Evolutionary conservation across 495 filamentous ascomycete genomes (phyloP).

Genomic region (Xanthoparmelia taractica): DNA sequence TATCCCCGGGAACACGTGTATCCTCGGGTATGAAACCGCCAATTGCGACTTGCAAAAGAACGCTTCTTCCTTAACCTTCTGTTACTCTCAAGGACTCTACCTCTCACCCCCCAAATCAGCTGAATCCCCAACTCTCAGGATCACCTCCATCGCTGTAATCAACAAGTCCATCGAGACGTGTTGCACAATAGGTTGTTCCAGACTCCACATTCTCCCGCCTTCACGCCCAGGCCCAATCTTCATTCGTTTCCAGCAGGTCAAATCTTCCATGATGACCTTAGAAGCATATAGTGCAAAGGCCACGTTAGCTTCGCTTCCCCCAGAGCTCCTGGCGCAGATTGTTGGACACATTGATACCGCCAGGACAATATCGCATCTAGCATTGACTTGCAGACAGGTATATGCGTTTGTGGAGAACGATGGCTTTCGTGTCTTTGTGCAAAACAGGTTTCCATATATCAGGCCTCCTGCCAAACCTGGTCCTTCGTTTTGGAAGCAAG

Average conservation of each 20-base stretch:
- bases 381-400: slow-evolving; percentile 45
- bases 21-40: too few species aligned
- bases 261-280: background rate
- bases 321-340: slow-evolving; percentile 55
- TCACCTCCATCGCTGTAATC: background rate
- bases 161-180: background rate
- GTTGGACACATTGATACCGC: slow-evolving; percentile 45
- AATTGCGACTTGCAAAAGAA: too few species aligned
- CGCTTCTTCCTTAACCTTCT: too few species aligned
- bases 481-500: slow-evolving; percentile 42
- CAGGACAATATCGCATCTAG: slow-evolving; percentile 40
- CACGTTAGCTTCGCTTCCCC: slow-evolving; percentile 46
- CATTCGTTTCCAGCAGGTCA: background rate
- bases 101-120: too few species aligned
- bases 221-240: background rate
- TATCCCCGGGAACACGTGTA: too few species aligned
- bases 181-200: background rate
- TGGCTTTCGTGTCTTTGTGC: slow-evolving; percentile 52
- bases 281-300: background rate
- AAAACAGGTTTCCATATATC: slow-evolving; percentile 45
- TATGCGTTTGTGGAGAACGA: slow-evolving; percentile 44
- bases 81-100: too few species aligned
- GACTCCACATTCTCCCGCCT: background rate
- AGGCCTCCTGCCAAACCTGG: slow-evolving; percentile 14
- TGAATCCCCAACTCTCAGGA: too few species aligned